Base-by-base conservation (phyloP, 129 eudicot genomes). In the Centaurea solstitialis region DNA sequence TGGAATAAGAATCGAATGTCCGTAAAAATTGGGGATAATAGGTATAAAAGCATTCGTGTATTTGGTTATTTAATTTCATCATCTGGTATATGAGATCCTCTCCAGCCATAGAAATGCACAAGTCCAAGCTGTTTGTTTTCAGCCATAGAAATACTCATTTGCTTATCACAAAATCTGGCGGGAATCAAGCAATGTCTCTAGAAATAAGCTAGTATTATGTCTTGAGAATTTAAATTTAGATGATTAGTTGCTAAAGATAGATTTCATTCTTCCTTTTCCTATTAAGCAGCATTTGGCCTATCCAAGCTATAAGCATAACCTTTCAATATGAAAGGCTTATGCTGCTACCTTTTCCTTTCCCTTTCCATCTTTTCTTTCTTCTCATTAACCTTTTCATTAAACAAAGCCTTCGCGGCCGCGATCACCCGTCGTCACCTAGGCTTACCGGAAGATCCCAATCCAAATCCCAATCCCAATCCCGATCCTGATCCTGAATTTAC, bases 241-340 rank as follows among this genome's bases (percentile, higher is more conserved):
- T 6, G 78, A 71, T 77, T 41, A 30, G 23, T 76, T 83, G 39
- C 86, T 23, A 77, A 72, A 83, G 20, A 53, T 77, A 83, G 82
- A 72, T 83, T 70, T 70, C 65, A 57, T 57, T 70, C 64, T 76
- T 70, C 66, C 20, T 26, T 68, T 53, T 53, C 76, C 80, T 68
- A 68, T 26, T 75, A 69, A 65, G 57, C 79, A 81, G 23, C 68
- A 21, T 81, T 73, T 74, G 75, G 68, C 75, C 79, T 62, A 83
- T 41, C 74, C 62, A 83, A 72, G 47, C 15, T 37, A 45, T 76
- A 71, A 53, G 69, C 82, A 77, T 76, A 68, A 70, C 72, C 73
- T 65, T 76, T 59, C 83, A 89, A 74, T 30, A 89, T 89, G 89
- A 82, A 80, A 87, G 84, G 84, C 70, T 73, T 75, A 35, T 78